phyloP scores from a whole-genome alignment of 257 asterid species.

The Solanum etuberosum region DNA sequence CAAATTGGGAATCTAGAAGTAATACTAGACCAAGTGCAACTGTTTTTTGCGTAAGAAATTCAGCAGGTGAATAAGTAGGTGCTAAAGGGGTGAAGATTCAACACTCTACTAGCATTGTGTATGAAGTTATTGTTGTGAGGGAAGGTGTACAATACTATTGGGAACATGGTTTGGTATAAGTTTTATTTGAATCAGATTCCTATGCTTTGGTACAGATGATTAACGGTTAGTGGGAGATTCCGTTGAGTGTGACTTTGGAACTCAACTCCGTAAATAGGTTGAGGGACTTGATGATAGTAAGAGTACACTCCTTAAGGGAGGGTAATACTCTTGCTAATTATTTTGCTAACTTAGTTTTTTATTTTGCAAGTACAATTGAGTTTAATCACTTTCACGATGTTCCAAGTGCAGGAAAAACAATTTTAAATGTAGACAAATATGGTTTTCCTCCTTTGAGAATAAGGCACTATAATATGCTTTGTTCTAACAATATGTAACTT shows the following conservation, averaged over 20 bases:
- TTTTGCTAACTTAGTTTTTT: too few species aligned
- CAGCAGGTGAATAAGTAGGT: too few species aligned
- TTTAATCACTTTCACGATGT: background rate
- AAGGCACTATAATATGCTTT: too few species aligned
- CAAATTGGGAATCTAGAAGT: too few species aligned
- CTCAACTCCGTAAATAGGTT: background rate
- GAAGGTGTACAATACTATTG: background rate
- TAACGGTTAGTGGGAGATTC: background rate
- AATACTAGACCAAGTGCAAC: too few species aligned
- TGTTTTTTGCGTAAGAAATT: too few species aligned
- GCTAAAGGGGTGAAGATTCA: too few species aligned
- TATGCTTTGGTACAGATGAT: background rate
- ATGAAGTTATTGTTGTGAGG: too few species aligned
- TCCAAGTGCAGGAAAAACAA: background rate
- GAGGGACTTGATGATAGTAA: background rate
- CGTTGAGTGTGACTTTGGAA: background rate
- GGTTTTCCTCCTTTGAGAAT: too few species aligned
- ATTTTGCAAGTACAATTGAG: background rate
- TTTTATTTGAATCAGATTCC: background rate
- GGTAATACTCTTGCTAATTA: background rate
- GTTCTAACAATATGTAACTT: too few species aligned
- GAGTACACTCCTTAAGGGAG: background rate
- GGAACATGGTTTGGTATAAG: background rate
- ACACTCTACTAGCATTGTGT: too few species aligned
- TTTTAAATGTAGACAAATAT: too few species aligned